phyloP scores from a whole-genome alignment of 192 early-diverging fungal species.

The Podila epigama region DNA sequence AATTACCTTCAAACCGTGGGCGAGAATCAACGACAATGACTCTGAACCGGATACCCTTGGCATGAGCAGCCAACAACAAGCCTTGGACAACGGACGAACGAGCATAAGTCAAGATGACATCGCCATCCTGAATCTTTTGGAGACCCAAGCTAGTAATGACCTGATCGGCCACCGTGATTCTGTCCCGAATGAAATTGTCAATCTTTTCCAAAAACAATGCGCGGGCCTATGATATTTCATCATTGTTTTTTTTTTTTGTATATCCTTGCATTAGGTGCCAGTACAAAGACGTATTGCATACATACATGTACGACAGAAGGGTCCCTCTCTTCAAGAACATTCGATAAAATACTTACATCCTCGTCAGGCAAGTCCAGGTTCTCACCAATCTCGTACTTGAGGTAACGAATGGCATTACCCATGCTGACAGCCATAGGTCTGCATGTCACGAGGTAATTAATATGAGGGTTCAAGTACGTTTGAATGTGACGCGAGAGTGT shows the following conservation, averaged over 20 bases:
- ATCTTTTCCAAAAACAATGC: conserved; percentile 74
- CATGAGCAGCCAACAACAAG: conserved; percentile 79
- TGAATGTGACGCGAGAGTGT: conserved; percentile 84
- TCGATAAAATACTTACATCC: conserved; percentile 65
- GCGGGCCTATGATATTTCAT: conserved; percentile 64
- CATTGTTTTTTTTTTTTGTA: too few species aligned
- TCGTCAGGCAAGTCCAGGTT: conserved; percentile 84
- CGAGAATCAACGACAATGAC: conserved; percentile 94
- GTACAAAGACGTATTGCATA: too few species aligned
- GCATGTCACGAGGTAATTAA: conserved; percentile 84
- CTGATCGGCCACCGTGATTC: conserved; percentile 83
- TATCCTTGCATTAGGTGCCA: too few species aligned
- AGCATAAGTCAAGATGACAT: conserved; percentile 91
- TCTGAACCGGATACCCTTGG: conserved; percentile 78
- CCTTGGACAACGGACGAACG: conserved; percentile 90
- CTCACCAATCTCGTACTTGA: conserved; percentile 89
- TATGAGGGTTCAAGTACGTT: conserved; percentile 86
- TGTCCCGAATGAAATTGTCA: conserved; percentile 89
- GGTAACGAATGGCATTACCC: conserved; percentile 88
- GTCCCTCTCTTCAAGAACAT: too few species aligned
- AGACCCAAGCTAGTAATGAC: conserved; percentile 82
- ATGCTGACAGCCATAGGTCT: conserved; percentile 93
- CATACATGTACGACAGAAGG: background rate
- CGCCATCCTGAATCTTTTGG: conserved; percentile 91
- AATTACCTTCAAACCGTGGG: conserved; percentile 85